Evolutionary conservation across 2,329 filamentous ascomycete species (phyloP), one percentile per base, ranked within the genome.

Genomic region (Colletotrichum godetiae): DNA sequence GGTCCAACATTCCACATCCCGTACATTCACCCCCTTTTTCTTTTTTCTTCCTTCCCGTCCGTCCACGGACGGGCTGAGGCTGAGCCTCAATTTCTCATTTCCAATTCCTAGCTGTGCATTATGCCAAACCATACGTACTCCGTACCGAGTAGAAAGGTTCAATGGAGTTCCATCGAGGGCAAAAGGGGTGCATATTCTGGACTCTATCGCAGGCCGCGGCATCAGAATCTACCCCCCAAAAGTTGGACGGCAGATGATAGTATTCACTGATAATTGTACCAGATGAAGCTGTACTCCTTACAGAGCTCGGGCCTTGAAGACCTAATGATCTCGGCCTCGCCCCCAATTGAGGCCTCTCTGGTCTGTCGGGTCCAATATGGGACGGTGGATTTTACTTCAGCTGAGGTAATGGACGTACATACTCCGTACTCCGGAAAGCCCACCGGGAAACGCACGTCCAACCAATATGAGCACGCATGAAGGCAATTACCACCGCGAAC

Each of bases 1-100:
- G 60, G 60, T 53, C 60, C 60, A 31, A 63, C 60, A 35, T 63
- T 63, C 60, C 60, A 63, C 46, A 35, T 24, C 29, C 60, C 60
- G 27, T 33, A 15, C 12, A 29, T 46, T 11, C 22, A 46, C 24
- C 35, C 29, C 31, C 31, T 27, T 53, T 33, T 24, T 19, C 11
- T 31, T n/a, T 13, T 15, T 15, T 11, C 49, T 49, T 35, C 19
- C 12, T 55, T 55, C 56, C 11, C 31, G 31, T 52, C 37, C 42
- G 42, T 49, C 3, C 6, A 52, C 19, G 60, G 27, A 19, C 12
- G 42, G 13, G 13, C 4, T 3, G 27, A 52, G 42, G 24, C 19
- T 62, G 27, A 62, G 42, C 60, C 60, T 62, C 42, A 31, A 33
- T 33, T n/a, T 27, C 60, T 31, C 29, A 52, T 22, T 33, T 42